A percentile compares a stretch with the other conserved stretches of the same genome.
Conservation (phyloP, 2,329 filamentous ascomycete genomes). For the Fusarium sarcochroum region DNA sequence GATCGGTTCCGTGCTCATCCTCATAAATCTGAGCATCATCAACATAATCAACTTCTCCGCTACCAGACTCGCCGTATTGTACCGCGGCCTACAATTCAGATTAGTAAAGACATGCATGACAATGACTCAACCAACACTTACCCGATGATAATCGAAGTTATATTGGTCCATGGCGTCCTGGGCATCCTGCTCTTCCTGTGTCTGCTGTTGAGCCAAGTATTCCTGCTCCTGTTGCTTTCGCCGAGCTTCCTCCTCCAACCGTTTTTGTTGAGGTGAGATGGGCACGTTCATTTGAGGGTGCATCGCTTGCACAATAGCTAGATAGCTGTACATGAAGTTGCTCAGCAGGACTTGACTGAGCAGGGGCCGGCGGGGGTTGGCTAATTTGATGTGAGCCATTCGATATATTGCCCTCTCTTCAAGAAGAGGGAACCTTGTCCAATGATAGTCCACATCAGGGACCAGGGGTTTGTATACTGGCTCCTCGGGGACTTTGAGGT, state of each 20-base stretch:
- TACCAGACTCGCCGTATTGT: constrained; percentile 62
- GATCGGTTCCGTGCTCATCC: constrained; percentile 63
- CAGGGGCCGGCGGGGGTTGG: constrained; percentile 92
- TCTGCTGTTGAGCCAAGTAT: constrained; percentile 62
- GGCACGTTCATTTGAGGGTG: constrained; percentile 95
- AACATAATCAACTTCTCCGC: constrained; percentile 64
- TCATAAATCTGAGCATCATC: constrained; percentile 68
- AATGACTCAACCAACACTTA: constrained; percentile 52
- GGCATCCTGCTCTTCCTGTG: constrained; percentile 60
- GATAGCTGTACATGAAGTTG: constrained; percentile 99
- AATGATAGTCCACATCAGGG: constrained; percentile 94
- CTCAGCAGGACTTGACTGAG: constrained; percentile 96
- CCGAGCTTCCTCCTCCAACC: constrained; percentile 68
- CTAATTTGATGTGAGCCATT: constrained; percentile 98
- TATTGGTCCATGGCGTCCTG: constrained; percentile 66
- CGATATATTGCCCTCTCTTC: constrained; percentile 98
- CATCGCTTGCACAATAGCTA: constrained; percentile 99
- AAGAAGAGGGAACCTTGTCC: constrained; percentile 93
- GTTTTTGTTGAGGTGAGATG: constrained; percentile 81
- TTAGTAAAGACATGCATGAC: constrained; percentile 6
- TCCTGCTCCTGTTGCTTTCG: constrained; percentile 66
- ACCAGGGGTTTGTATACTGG: constrained; percentile 78
- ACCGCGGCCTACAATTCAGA: constrained; percentile 55
- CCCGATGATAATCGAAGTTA: constrained; percentile 68
- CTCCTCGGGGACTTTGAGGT: constrained; percentile 85